Percentiles rank a stretch among this genome's conserved stretches.
phyloP scores from a whole-genome alignment of 2,329 filamentous ascomycete genomes.

The Pyrenophora graminea region DNA sequence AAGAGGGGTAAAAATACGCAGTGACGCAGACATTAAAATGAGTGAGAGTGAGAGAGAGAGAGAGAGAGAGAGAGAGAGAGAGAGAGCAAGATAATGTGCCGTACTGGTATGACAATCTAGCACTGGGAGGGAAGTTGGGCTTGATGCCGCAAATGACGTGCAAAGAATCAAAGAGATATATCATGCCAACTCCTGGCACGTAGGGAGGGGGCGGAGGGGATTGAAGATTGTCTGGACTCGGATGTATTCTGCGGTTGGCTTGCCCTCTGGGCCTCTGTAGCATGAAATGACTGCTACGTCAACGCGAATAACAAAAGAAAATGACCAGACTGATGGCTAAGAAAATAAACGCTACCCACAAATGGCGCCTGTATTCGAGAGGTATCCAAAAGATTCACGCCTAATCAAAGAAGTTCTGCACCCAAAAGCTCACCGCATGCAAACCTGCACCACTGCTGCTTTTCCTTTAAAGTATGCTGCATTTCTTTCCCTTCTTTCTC shows the following conservation, averaged over 20 bases:
- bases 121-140: no score
- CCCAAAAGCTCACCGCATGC: constrained; percentile 31
- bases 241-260: constrained; percentile 4
- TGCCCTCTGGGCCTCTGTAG: neutral
- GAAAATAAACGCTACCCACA: constrained; percentile 46
- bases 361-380: constrained; percentile 45
- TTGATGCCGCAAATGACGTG: no score
- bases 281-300: neutral
- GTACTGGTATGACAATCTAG: no score
- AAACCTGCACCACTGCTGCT: constrained; percentile 9
- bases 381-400: constrained; percentile 48
- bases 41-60: no score
- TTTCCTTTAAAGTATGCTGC: constrained; percentile 42
- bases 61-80: no score
- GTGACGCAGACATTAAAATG: neutral
- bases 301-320: constrained; percentile 16
- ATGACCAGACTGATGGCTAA: constrained; percentile 32
- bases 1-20: neutral
- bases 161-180: no score
- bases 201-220: neutral
- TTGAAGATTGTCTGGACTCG: neutral
- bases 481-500: constrained; percentile 44
- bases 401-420: constrained; percentile 37
- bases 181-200: neutral
- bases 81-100: no score